Conservation (phyloP, 139 green algal genomes). For the Coelastrella sp. region DNA sequence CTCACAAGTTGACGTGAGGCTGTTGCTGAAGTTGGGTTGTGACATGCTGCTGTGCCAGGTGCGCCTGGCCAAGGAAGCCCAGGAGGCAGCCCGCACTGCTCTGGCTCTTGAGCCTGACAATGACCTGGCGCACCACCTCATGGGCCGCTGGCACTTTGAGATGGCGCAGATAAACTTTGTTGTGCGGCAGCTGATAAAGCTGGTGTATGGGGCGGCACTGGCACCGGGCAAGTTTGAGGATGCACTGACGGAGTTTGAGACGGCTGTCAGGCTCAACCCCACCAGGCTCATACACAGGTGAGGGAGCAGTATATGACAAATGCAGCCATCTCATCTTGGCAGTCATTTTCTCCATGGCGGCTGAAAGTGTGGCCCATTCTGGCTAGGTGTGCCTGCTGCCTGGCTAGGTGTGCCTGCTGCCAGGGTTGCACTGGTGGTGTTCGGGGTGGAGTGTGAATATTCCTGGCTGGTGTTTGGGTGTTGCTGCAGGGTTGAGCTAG, state of each 20-base stretch:
- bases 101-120: conserved; percentile 63
- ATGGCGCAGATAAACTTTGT: conserved; percentile 56
- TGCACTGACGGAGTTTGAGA: conserved; percentile 68
- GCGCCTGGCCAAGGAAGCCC: conserved; percentile 69
- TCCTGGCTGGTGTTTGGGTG: background rate
- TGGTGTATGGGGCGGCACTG: conserved; percentile 48
- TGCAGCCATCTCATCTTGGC: background rate
- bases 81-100: conserved; percentile 61
- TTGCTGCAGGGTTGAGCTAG: conserved; percentile 69
- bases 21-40: too few relatives aligned
- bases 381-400: background rate
- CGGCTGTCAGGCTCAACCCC: conserved; percentile 66
- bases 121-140: conserved; percentile 85
- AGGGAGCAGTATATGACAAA: background rate
- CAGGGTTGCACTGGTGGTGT: background rate
- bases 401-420: background rate
- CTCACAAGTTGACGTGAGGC: too few relatives aligned
- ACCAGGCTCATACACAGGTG: conserved; percentile 70
- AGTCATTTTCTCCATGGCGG: too few relatives aligned
- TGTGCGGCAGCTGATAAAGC: conserved; percentile 43
- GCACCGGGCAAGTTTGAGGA: conserved; percentile 52
- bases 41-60: conserved; percentile 48
- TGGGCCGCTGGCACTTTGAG: conserved; percentile 71
- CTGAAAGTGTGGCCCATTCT: too few relatives aligned
- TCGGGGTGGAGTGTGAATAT: background rate